A percentile compares a stretch with the other conserved stretches of the same genome.
phyloP scores from a whole-genome alignment of 768 basidiomycete species.

The Hirschioporus abietinus region DNA sequence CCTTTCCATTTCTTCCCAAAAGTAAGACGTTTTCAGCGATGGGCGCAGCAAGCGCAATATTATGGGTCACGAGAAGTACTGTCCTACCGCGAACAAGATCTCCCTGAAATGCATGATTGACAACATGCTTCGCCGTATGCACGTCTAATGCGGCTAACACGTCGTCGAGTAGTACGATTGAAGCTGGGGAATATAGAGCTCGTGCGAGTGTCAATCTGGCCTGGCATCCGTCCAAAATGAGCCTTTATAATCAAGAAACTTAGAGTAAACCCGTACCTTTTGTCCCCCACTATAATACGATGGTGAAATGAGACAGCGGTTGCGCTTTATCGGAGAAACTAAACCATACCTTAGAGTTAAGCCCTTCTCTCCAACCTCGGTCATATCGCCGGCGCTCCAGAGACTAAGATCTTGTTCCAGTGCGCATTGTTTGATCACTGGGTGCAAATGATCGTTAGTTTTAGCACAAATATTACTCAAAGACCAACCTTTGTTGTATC shows the following conservation, averaged over 20 bases:
- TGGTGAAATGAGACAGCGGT: not conserved
- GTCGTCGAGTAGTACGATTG: slow-evolving; percentile 35
- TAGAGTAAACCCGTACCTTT: slow-evolving; percentile 26
- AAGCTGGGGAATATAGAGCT: slow-evolving; percentile 33
- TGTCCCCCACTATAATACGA: slow-evolving; percentile 31
- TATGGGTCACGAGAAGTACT: slow-evolving; percentile 39
- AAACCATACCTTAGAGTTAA: slow-evolving; percentile 12
- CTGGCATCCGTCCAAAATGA: slow-evolving; percentile 5
- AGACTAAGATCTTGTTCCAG: slow-evolving; percentile 24
- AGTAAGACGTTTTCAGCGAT: slow-evolving; percentile 10
- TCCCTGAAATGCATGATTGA: slow-evolving; percentile 44
- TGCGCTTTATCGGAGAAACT: not conserved
- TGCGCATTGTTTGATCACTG: slow-evolving; percentile 26
- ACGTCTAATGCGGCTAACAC: slow-evolving; percentile 23
- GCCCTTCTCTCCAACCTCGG: slow-evolving; percentile 42
- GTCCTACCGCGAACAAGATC: slow-evolving; percentile 46
- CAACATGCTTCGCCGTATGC: slow-evolving; percentile 47
- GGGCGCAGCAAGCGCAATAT: slow-evolving; percentile 17
- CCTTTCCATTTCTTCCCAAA: slow-evolving; percentile 1
- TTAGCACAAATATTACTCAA: not conserved
- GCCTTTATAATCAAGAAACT: no score
- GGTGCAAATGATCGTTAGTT: not conserved
- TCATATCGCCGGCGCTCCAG: slow-evolving; percentile 30
- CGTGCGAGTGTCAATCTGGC: slow-evolving; percentile 36
- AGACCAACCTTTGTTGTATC: slow-evolving; percentile 34